phyloP scores from a whole-genome alignment of 495 filamentous ascomycete genomes.

The Penicillium maclennaniae region DNA sequence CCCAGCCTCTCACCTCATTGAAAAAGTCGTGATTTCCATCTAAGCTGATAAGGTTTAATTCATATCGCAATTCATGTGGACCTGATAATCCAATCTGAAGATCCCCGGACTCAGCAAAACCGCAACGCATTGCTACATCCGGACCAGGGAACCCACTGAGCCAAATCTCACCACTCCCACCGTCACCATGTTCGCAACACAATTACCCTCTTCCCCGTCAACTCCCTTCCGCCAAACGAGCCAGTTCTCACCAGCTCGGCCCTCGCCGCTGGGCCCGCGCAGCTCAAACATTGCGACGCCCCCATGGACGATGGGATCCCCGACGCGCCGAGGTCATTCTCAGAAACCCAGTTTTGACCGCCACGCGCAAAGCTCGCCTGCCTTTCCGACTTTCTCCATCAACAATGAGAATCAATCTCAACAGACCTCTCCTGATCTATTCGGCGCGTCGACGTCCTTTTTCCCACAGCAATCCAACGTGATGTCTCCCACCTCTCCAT shows the following conservation, averaged over 20 bases:
- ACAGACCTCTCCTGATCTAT: background rate
- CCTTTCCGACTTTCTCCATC: slow-evolving; percentile 15
- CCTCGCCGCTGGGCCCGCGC: slow-evolving; percentile 47
- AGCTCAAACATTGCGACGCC: slow-evolving; percentile 26
- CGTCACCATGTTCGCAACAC: slow-evolving; percentile 30
- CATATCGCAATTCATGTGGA: background rate
- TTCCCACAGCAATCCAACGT: background rate
- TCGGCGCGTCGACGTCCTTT: background rate
- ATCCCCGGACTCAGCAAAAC: slow-evolving; percentile 12
- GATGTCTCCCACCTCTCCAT: slow-evolving; percentile 13
- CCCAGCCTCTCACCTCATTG: slow-evolving; percentile 14
- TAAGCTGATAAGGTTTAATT: background rate
- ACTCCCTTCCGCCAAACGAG: slow-evolving; percentile 26
- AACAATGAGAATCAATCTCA: slow-evolving; percentile 12
- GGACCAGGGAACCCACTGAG: slow-evolving; percentile 20
- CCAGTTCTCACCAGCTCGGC: slow-evolving; percentile 49
- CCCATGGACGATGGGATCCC: slow-evolving; percentile 25
- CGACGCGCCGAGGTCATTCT: slow-evolving; percentile 4
- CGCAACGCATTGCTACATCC: slow-evolving; percentile 21
- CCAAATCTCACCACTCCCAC: slow-evolving; percentile 2
- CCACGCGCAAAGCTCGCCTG: slow-evolving; percentile 9
- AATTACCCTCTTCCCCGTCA: slow-evolving; percentile 44
- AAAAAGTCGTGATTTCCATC: slow-evolving; percentile 9
- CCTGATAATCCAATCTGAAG: background rate
- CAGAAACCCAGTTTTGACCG: slow-evolving; percentile 11